A percentile compares a stretch with the other conserved stretches of the same genome.
Evolutionary conservation across 805 yeast genomes (phyloP).

Genomic region (Blastobotrys attinorum): DNA sequence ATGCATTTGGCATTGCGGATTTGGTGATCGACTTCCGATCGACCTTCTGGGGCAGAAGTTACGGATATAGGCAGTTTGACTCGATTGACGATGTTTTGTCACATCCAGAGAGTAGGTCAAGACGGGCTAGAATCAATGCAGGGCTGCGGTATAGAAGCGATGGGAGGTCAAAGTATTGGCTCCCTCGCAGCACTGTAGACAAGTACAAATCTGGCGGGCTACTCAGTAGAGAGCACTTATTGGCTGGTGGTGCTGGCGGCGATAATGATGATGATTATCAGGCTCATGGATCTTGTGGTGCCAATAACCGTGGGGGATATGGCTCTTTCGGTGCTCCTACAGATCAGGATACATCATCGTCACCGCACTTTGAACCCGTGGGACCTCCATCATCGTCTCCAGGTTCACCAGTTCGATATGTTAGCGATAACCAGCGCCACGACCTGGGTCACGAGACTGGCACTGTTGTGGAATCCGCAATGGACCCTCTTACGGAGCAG

Average conservation of each 20-base stretch:
- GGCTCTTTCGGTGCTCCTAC: background rate
- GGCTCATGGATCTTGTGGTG: background rate
- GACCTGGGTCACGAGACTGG: background rate
- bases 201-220: background rate
- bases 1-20: conserved; percentile 72
- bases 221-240: background rate
- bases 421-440: background rate
- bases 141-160: conserved; percentile 77
- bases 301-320: background rate
- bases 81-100: conserved; percentile 58
- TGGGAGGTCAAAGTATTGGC: conserved; percentile 81
- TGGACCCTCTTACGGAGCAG: conserved; percentile 7
- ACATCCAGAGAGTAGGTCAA: conserved; percentile 57
- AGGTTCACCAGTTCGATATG: background rate
- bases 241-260: background rate
- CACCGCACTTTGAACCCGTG: background rate
- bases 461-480: background rate
- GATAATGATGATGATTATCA: too few species aligned
- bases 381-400: background rate
- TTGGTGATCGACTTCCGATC: conserved; percentile 66
- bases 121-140: conserved; percentile 63
- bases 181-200: conserved; percentile 30
- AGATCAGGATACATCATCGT: background rate
- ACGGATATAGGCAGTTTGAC: conserved; percentile 78
- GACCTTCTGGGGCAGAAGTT: conserved; percentile 60